A percentile compares a stretch with the other conserved stretches of the same genome.
Conservation (phyloP, 805 yeast species). For the Candida maris region DNA sequence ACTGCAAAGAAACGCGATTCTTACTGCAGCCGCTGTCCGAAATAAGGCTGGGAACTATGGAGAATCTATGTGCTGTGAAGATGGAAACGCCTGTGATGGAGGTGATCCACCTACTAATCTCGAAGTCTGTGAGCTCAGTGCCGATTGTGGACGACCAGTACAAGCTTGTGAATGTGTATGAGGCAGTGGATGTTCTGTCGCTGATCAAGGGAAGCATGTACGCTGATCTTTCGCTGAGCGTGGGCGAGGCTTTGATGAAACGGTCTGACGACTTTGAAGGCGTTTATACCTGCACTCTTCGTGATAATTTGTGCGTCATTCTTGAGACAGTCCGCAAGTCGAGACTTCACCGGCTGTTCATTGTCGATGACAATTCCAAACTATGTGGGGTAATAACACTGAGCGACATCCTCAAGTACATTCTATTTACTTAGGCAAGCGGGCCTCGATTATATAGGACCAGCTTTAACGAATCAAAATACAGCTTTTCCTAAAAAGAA, state of each 20-base stretch:
- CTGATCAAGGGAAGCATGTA: constrained; percentile 92
- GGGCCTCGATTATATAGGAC: too few species aligned
- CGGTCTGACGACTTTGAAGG: constrained; percentile 97
- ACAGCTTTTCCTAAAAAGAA: too few species aligned
- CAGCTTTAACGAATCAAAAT: too few species aligned
- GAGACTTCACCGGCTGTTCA: constrained; percentile 85
- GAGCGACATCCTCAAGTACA: constrained; percentile 84
- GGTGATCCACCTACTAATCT: constrained; percentile 77
- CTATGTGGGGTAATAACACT: constrained; percentile 82
- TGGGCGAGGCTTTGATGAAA: constrained; percentile 93
- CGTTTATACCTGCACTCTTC: constrained; percentile 88
- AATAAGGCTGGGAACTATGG: constrained; percentile 57
- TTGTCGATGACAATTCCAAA: constrained; percentile 79
- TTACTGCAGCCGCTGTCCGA: constrained; percentile 71
- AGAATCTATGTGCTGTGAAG: constrained; percentile 68
- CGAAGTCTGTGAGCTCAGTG: constrained; percentile 81
- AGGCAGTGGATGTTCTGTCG: constrained; percentile 91
- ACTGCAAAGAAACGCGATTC: constrained; percentile 90
- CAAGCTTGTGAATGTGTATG: constrained; percentile 82
- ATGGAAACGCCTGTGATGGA: constrained; percentile 93
- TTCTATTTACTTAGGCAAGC: constrained; percentile 51
- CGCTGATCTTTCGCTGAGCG: constrained; percentile 82
- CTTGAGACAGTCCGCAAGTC: constrained; percentile 91
- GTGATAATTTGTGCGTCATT: constrained; percentile 82
- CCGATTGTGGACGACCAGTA: constrained; percentile 79